Conservation (phyloP, 2,329 filamentous ascomycete species). For the Phyllosticta paracitricarpa region DNA sequence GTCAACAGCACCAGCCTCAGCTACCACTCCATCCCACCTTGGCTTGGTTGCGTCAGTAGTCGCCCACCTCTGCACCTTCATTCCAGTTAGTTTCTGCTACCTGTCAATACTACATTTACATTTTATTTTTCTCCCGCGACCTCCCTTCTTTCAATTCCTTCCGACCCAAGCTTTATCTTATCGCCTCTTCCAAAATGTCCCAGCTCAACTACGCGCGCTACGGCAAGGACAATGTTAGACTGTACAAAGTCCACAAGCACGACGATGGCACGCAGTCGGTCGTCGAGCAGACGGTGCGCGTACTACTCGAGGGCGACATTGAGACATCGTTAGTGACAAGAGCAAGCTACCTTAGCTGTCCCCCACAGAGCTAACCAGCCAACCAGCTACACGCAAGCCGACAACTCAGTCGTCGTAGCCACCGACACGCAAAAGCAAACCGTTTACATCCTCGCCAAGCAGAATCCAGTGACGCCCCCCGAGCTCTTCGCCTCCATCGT, state of each 20-base stretch:
- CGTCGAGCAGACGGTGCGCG: conserved; percentile 84
- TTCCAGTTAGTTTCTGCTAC: not conserved
- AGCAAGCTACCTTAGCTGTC: not conserved
- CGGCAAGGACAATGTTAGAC: conserved; percentile 95
- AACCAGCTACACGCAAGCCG: conserved; percentile 74
- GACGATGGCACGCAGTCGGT: conserved; percentile 72
- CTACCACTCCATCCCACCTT: not conserved
- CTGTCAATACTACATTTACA: not conserved
- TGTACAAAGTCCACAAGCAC: conserved; percentile 88
- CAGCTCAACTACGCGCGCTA: conserved; percentile 55
- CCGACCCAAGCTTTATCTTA: not conserved
- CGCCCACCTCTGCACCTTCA: not conserved
- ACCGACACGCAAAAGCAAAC: conserved; percentile 98
- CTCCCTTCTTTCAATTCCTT: not conserved
- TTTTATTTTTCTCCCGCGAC: not conserved
- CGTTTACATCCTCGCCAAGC: conserved; percentile 81
- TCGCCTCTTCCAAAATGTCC: conserved; percentile 26
- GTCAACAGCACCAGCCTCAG: not conserved
- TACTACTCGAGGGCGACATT: conserved; percentile 86
- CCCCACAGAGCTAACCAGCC: conserved; percentile 10
- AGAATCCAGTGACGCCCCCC: conserved; percentile 82
- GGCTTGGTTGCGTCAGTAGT: not conserved
- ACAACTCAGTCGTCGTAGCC: conserved; percentile 91
- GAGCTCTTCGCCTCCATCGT: conserved; percentile 84
- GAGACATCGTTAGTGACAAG: conserved; percentile 53